phyloP scores from a whole-genome alignment of 371 early-diverging fungal species.

The Parasitella parasitica region DNA sequence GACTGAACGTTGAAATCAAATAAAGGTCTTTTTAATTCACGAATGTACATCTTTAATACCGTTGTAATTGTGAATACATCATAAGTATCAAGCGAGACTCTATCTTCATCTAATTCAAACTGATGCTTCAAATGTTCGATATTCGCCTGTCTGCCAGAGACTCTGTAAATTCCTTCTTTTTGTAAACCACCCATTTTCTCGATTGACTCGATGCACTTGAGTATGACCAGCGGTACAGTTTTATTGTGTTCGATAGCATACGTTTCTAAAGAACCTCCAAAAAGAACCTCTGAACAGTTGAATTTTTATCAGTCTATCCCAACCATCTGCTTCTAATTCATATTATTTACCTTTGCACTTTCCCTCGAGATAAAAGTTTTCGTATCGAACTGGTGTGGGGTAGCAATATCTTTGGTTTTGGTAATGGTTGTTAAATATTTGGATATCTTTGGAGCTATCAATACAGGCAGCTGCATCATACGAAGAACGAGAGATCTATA shows the following conservation, averaged over 20 bases:
- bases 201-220: slow-evolving; percentile 58
- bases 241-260: slow-evolving; percentile 45
- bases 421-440: slow-evolving; percentile 39
- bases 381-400: slow-evolving; percentile 51
- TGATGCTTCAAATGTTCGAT: slow-evolving; percentile 50
- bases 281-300: slow-evolving; percentile 44
- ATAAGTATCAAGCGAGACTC: slow-evolving; percentile 40
- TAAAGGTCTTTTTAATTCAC: slow-evolving; percentile 64
- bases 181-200: slow-evolving; percentile 63
- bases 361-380: slow-evolving; percentile 48
- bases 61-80: slow-evolving; percentile 65
- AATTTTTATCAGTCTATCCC: neutral
- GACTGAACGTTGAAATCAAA: slow-evolving; percentile 53
- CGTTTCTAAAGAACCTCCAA: slow-evolving; percentile 54
- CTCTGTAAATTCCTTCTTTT: slow-evolving; percentile 72
- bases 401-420: slow-evolving; percentile 34
- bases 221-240: slow-evolving; percentile 54
- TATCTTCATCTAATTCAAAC: slow-evolving; percentile 57
- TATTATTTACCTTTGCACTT: slow-evolving; percentile 35
- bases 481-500: slow-evolving; percentile 23
- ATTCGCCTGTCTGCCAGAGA: slow-evolving; percentile 66
- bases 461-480: slow-evolving; percentile 28
- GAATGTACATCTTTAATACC: slow-evolving; percentile 62
- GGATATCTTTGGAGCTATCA: slow-evolving; percentile 30
- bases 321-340: neutral